These are phyloP conservation scores for Cercospora canescens DNA, from an alignment of 2,329 filamentous ascomycete genomes.

Conservation along the genomic window DNA sequence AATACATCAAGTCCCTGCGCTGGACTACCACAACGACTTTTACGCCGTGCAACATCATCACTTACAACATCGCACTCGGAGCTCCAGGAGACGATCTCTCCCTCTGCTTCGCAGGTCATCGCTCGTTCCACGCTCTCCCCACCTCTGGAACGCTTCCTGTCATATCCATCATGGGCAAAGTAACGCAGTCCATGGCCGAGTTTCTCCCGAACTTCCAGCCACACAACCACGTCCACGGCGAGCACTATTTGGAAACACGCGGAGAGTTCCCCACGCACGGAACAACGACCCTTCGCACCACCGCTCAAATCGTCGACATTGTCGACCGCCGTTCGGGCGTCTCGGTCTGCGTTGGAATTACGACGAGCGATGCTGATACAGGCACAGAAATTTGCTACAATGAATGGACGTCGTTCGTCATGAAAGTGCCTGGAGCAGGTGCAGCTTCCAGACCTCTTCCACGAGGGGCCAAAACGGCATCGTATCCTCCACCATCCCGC, in stretches of 20 bases:
- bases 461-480: neutral
- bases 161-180: neutral
- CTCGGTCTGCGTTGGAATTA: neutral
- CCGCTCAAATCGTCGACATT: neutral
- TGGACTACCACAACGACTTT: neutral
- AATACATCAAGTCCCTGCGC: neutral
- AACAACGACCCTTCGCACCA: neutral
- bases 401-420: neutral
- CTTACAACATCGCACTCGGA: neutral
- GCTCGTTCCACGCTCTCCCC: neutral
- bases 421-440: neutral
- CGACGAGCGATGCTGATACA: neutral
- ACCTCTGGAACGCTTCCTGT: neutral
- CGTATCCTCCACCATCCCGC: neutral
- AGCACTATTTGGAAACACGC: neutral
- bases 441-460: neutral
- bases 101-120: neutral
- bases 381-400: neutral
- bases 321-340: neutral
- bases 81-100: neutral
- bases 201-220: neutral
- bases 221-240: neutral
- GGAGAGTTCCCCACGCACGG: neutral
- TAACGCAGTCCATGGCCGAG: neutral
- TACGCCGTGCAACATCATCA: neutral